Evolutionary conservation across 371 early-diverging fungal species (phyloP), one percentile per base, ranked within the genome.

Genomic region (Actinomortierella ambigua): DNA sequence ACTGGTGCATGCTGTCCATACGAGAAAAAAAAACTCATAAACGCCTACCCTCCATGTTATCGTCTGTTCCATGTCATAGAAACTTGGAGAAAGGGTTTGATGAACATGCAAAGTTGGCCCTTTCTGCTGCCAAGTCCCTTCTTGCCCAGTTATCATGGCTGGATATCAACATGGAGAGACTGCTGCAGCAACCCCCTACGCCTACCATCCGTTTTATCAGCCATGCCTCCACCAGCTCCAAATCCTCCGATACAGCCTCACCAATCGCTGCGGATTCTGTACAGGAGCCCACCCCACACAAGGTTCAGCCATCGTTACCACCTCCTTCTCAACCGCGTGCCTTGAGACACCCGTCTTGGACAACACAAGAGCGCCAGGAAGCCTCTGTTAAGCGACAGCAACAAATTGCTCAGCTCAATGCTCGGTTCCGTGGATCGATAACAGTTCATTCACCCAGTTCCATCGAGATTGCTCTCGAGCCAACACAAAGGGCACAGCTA

Each of bases 131-230:
- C 22, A 63, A 71, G 50, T 82, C 84, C 1, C 65, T 86, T 2
- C 79, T 86, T 17, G 69, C 77, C 15, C 84, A 86, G 42, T 77
- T 86, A 68, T 77, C 76, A 40, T 86, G 87, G 87, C 65, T 86
- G 3, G 87, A 86, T 62, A 67, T 77, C 48, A 82, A 85, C 24
- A 77, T 86, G 79, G 87, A 86, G 39, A 63, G 56, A 1, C 52
- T 86, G 11, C 62, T 86, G 18, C 85, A 84, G 55, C 80, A 82
- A 47, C 78, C 82, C n/a, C 84, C 87, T 8, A 84, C 81, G 0
- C 67, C 81, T 1, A 85, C 85, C 0, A 79, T 85, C 14, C 78
- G 85, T 7, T 86, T 86, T 50, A 68, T 86, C 1, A 66, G 79
- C 8, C 54, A 76, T 17, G 43, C 57, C 15, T 20, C 41, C 56